Evolutionary conservation across 2,329 filamentous ascomycete genomes (phyloP), one percentile per base, ranked within the genome.

Genomic region (Pseudogymnoascus sp.): DNA sequence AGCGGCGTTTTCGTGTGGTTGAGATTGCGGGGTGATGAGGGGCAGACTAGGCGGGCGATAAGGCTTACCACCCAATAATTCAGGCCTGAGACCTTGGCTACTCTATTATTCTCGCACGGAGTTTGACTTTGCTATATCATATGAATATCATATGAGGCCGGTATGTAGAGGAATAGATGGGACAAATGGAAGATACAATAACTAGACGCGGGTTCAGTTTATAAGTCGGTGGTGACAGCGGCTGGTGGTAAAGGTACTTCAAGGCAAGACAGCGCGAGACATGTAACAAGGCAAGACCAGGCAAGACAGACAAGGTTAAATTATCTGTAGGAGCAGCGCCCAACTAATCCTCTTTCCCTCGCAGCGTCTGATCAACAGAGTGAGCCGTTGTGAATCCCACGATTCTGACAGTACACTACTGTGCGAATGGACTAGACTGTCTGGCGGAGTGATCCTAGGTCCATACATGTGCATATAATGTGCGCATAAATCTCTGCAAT

Each of bases 11-110:
- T 35, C 11, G 7, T 21, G 50, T 56, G 50, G 29, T 13, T 21
- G 50, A 56, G 50, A 35, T 35, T 56, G 50, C 50, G 50, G 50
- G 29, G 50, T 56, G 50, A 56, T 56, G 50, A 35, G 50, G 50
- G 50, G 50, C 50, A 56, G 50, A 56, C 50, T 56, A 56, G 50
- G 50, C 50, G 13, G 46, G 17, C 50, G 50, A 56, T 56, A 56
- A 56, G 50, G 50, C 50, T 35, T 56, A 56, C 50, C 50, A 56
- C 26, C 50, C 50, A 19, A 56, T 56, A 19, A 56, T 19, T 56
- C n/a, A 33, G 44, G n/a, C 50, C 4, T 29, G n/a, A 19, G 44
- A 17, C 17, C 4, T 50, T 50, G 15, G 23, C 3, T 50, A n/a
- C 37, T 40, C 33, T 13, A 15, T 37, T 37, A 11, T 23, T 44